Evolutionary conservation across 768 basidiomycete genomes (phyloP).

Genomic region (Stropharia rugosoannulata): DNA sequence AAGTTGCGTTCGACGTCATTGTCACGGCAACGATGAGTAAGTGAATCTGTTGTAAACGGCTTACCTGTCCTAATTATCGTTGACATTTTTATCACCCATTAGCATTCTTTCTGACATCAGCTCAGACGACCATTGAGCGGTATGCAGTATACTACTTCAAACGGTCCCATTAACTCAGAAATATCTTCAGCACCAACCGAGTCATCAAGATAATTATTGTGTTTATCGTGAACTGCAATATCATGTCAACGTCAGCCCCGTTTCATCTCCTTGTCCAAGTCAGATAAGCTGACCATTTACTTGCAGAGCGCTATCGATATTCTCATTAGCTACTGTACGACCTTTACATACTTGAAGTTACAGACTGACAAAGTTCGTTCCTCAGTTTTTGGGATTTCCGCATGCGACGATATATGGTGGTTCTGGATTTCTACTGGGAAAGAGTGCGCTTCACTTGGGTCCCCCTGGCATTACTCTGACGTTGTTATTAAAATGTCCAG

Average conservation of each 20-base stretch:
- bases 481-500: neutral
- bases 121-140: neutral
- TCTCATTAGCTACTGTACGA: constrained; percentile 6
- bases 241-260: constrained; percentile 8
- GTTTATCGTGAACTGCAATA: constrained; percentile 9
- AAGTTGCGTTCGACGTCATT: constrained; percentile 12
- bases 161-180: neutral
- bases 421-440: constrained; percentile 6
- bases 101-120: neutral
- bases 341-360: neutral
- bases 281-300: neutral
- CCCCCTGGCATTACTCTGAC: neutral
- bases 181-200: constrained; percentile 5
- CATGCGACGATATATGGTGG: constrained; percentile 11
- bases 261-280: neutral
- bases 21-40: constrained; percentile 12
- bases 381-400: constrained; percentile 9
- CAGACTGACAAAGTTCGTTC: neutral
- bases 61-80: neutral
- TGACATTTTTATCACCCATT: neutral
- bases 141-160: neutral
- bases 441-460: constrained; percentile 1
- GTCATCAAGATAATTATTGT: constrained; percentile 9
- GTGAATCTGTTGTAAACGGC: neutral
- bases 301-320: constrained; percentile 1